A percentile compares a stretch with the other conserved stretches of the same genome.
These are phyloP conservation scores for Saccharomyces pastorianus DNA, from an alignment of 1,139 yeast genomes.

Conservation along the genomic window DNA sequence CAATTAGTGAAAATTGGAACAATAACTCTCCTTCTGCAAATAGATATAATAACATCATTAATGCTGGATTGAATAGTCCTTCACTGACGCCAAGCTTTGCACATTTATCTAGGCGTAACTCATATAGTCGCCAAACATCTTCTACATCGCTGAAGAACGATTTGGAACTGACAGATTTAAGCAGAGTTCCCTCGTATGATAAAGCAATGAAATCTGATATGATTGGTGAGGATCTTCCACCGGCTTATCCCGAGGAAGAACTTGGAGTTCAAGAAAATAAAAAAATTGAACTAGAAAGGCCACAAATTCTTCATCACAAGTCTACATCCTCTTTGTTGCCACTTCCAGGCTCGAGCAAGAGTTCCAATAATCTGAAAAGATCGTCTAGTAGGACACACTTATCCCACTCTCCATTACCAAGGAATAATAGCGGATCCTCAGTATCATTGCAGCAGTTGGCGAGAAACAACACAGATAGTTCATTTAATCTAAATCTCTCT, in stretches of 20 bases:
- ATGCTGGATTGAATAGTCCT: constrained; percentile 28
- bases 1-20: background rate
- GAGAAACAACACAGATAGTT: constrained; percentile 10
- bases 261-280: constrained; percentile 3
- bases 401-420: background rate
- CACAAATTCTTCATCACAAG: constrained; percentile 16
- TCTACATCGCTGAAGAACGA: constrained; percentile 24
- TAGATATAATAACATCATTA: background rate
- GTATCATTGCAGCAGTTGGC: constrained; percentile 16
- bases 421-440: constrained; percentile 20
- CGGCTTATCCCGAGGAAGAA: constrained; percentile 41
- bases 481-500: constrained; percentile 6
- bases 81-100: constrained; percentile 44
- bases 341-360: constrained; percentile 10
- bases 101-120: constrained; percentile 53
- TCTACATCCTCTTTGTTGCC: constrained; percentile 15
- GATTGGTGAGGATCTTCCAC: constrained; percentile 47
- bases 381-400: background rate
- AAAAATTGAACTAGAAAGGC: constrained; percentile 13
- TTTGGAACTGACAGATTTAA: constrained; percentile 42
- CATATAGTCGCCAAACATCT: constrained; percentile 27
- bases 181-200: constrained; percentile 73
- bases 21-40: background rate
- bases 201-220: constrained; percentile 56
- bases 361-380: constrained; percentile 14